Percentiles rank a stretch among this genome's conserved stretches.
phyloP scores from a whole-genome alignment of 148 eudicot genomes.

The Arctostaphylos glauca region DNA sequence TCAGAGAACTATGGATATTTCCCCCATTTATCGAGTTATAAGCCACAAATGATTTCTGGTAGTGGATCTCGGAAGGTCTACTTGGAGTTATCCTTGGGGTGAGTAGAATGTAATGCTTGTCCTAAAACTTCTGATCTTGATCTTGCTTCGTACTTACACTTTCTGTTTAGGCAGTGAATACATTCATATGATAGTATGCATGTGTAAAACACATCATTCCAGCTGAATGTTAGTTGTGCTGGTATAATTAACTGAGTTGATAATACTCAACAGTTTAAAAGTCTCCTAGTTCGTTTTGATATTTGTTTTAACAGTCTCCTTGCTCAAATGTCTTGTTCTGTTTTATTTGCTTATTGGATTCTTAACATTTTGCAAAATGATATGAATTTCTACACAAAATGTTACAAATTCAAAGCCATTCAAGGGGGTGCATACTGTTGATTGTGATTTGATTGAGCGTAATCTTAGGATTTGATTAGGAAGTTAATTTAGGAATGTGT shows the following conservation, averaged over 20 bases:
- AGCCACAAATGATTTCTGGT: constrained; percentile 42
- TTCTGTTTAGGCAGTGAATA: neutral
- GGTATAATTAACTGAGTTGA: neutral
- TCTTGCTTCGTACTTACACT: neutral
- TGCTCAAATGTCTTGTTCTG: neutral
- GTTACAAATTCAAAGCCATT: too few relatives aligned
- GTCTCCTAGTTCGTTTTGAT: neutral
- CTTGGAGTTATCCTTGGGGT: constrained; percentile 81
- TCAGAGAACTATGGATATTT: constrained; percentile 51
- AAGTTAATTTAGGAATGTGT: too few relatives aligned
- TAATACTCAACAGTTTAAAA: neutral
- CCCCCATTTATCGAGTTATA: constrained; percentile 55
- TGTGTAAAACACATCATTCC: neutral
- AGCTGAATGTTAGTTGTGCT: neutral
- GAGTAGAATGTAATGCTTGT: constrained; percentile 21
- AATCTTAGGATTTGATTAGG: too few relatives aligned
- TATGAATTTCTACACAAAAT: too few relatives aligned
- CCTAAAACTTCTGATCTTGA: neutral
- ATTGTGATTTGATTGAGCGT: too few relatives aligned
- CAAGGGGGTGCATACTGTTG: too few relatives aligned
- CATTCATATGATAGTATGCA: neutral
- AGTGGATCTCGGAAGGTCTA: constrained; percentile 56
- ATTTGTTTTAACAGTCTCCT: neutral
- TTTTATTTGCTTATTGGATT: neutral
- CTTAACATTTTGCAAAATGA: too few relatives aligned